A percentile compares a stretch with the other conserved stretches of the same genome.
Conservation (phyloP, 2,329 filamentous ascomycete species). For the Pseudogymnoascus sp. region DNA sequence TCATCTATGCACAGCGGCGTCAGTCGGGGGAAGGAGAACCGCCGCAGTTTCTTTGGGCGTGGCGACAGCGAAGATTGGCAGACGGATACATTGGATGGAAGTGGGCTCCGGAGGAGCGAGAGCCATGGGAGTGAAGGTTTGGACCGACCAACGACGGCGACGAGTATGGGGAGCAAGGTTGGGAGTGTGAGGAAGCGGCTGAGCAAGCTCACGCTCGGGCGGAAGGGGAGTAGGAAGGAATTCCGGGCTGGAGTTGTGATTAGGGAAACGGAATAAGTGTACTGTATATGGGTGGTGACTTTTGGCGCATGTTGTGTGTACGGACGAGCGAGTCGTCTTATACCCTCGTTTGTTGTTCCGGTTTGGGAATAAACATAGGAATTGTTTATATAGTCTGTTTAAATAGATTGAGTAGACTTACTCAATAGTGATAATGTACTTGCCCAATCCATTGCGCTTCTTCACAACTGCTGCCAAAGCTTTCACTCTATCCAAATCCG, state of each 20-base stretch:
- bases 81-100: slow-evolving; percentile 10
- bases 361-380: not conserved
- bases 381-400: not conserved
- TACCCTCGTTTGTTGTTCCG: not conserved
- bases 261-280: slow-evolving; percentile 18
- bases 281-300: slow-evolving; percentile 3
- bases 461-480: not conserved
- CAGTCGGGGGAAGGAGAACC: slow-evolving; percentile 17
- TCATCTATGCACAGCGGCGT: not conserved
- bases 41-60: slow-evolving; percentile 18
- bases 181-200: slow-evolving; percentile 27
- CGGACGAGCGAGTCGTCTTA: not conserved
- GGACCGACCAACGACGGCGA: slow-evolving; percentile 16
- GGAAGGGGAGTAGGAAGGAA: slow-evolving; percentile 29
- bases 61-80: slow-evolving; percentile 6
- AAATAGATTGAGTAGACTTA: not conserved
- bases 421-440: not conserved
- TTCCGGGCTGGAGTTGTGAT: slow-evolving; percentile 23
- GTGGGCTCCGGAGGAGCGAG: not conserved
- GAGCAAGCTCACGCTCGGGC: slow-evolving; percentile 26
- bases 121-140: not conserved
- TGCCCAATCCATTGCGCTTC: not conserved
- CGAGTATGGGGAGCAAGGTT: slow-evolving; percentile 23
- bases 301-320: not conserved
- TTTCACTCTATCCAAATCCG: not conserved